A percentile compares a stretch with the other conserved stretches of the same genome.
Evolutionary conservation across 495 filamentous ascomycete species (phyloP).

Genomic region (Penicillium herquei): DNA sequence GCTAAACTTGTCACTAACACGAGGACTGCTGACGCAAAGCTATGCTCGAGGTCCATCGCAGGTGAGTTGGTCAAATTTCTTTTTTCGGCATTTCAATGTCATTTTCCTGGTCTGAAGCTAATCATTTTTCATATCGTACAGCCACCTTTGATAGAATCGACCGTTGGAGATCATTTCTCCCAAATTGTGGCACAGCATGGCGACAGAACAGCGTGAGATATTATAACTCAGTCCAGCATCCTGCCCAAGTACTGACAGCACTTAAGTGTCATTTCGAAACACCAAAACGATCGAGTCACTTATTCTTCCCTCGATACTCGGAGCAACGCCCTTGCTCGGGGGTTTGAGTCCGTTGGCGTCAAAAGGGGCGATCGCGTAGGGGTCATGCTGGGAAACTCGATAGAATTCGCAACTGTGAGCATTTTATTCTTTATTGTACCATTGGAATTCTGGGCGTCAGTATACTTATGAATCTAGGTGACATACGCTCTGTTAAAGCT

Average conservation of each 20-base stretch:
- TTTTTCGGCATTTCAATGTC: not conserved
- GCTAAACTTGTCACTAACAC: not conserved
- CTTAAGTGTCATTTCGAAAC: slow-evolving; percentile 62
- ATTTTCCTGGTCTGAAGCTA: slow-evolving; percentile 4
- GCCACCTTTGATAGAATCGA: slow-evolving; percentile 72
- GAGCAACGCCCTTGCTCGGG: slow-evolving; percentile 76
- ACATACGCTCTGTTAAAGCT: slow-evolving; percentile 93
- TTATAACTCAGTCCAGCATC: not conserved
- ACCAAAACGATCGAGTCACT: slow-evolving; percentile 62
- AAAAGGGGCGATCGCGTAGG: slow-evolving; percentile 82
- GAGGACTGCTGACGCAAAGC: slow-evolving; percentile 46
- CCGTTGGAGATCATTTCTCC: slow-evolving; percentile 79
- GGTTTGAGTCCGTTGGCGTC: slow-evolving; percentile 71
- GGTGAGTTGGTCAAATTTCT: slow-evolving; percentile 23
- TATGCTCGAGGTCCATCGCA: slow-evolving; percentile 43
- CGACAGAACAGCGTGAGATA: slow-evolving; percentile 67
- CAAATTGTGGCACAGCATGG: slow-evolving; percentile 68
- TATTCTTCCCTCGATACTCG: slow-evolving; percentile 72
- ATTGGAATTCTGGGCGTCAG: not conserved
- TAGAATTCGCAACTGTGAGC: slow-evolving; percentile 73
- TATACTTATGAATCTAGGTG: slow-evolving; percentile 30
- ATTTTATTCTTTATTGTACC: not conserved
- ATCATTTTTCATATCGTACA: slow-evolving; percentile 24
- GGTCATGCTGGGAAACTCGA: slow-evolving; percentile 79
- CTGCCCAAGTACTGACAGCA: not conserved